phyloP scores from a whole-genome alignment of 208 protist species.

The Crithidia thermophila region DNA sequence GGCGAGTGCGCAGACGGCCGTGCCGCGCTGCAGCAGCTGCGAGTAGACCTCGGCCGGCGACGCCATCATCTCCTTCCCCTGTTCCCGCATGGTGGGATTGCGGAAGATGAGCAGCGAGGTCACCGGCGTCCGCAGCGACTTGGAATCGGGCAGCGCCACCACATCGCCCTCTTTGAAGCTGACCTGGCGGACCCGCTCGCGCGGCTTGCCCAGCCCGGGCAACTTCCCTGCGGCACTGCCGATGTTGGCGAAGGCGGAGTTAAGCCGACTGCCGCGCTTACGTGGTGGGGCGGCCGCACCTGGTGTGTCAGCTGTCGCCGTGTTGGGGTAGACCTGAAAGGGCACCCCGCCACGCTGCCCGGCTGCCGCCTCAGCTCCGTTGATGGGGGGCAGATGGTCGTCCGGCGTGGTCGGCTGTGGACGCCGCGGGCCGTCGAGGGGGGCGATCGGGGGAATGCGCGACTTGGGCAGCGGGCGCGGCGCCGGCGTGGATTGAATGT shows the following conservation, averaged over 20 bases:
- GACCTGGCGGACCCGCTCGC: conserved; percentile 5
- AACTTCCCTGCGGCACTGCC: not conserved
- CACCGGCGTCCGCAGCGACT: conserved; percentile 14
- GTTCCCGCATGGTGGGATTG: conserved; percentile 35
- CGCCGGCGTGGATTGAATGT: too few relatives aligned
- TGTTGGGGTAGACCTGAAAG: too few relatives aligned
- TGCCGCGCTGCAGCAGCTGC: conserved; percentile 16
- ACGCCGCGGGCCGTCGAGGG: conserved; percentile 1
- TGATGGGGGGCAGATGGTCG: too few relatives aligned
- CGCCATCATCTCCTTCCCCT: conserved; percentile 26
- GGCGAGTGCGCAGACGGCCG: conserved; percentile 20
- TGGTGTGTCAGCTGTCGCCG: not conserved
- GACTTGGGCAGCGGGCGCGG: not conserved
- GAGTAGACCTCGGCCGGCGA: conserved; percentile 14
- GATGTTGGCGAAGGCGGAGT: conserved; percentile 4
- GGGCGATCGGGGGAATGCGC: not conserved
- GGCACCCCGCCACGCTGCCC: too few relatives aligned
- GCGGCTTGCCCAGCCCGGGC: not conserved
- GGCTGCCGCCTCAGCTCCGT: too few relatives aligned
- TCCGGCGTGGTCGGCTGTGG: too few relatives aligned
- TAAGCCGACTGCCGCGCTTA: conserved; percentile 1
- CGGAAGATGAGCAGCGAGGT: conserved; percentile 23
- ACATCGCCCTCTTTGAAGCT: conserved; percentile 28
- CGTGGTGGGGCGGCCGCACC: too few relatives aligned
- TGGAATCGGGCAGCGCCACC: conserved; percentile 23